Evolutionary conservation across 768 basidiomycete genomes (phyloP).

Genomic region (Hydnum rufescens): DNA sequence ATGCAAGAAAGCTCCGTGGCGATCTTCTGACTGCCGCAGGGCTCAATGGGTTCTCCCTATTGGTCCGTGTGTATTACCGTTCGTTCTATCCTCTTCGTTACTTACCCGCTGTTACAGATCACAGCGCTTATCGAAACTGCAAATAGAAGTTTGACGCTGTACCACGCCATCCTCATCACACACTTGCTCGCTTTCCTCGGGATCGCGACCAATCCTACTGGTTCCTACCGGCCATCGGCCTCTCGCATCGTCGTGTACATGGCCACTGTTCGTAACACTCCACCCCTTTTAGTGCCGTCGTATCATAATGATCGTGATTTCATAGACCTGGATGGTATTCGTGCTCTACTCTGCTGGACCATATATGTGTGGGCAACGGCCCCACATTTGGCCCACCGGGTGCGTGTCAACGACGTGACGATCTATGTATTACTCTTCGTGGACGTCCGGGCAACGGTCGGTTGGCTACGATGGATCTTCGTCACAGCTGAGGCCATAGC

Average conservation of each 20-base stretch:
- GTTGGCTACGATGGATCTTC: constrained; percentile 4
- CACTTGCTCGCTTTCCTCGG: constrained; percentile 7
- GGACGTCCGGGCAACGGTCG: constrained; percentile 4
- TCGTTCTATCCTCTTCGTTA: neutral
- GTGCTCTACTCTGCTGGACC: constrained; percentile 2
- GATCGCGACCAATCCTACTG: constrained; percentile 3
- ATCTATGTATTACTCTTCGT: constrained; percentile 4
- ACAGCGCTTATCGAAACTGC: neutral
- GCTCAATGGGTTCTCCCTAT: neutral
- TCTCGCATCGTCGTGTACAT: neutral
- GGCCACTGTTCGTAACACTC: neutral
- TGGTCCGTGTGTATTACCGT: neutral
- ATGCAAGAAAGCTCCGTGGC: neutral
- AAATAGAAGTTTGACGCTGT: neutral
- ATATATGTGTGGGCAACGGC: constrained; percentile 4
- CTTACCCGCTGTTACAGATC: neutral
- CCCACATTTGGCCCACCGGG: constrained; percentile 1
- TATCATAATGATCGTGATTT: neutral
- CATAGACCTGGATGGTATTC: neutral
- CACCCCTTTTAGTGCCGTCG: neutral
- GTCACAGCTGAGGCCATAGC: neutral
- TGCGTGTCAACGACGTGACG: constrained; percentile 2
- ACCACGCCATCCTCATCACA: constrained; percentile 6
- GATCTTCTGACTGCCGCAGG: neutral
- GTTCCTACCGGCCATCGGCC: constrained; percentile 2